Evolutionary conservation across 2,329 filamentous ascomycete genomes (phyloP), one percentile per base, ranked within the genome.

Genomic region (Emergomyces orientalis): DNA sequence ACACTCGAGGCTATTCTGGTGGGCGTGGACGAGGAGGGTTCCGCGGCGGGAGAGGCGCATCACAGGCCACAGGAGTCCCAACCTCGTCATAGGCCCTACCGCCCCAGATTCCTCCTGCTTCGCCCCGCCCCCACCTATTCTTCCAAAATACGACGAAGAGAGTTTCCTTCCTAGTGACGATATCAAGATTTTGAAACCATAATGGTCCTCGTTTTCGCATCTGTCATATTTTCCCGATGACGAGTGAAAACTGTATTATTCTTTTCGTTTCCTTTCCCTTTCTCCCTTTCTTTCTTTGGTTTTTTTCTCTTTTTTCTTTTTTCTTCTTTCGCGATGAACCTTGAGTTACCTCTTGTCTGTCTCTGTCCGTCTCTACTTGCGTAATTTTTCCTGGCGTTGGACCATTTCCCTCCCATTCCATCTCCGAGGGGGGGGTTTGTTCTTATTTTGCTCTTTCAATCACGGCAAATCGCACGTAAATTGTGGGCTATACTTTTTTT

Each of bases 1-100:
- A 80, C 63, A 73, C 70, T 65, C 75, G 78, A 63, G 79, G 81
- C 32, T 79, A 78, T 63, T 76, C 78, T 60, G 78, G 75, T 52
- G 68, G 72, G 52, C 73, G 76, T 56, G 74, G 76, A 27, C 73
- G 75, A 62, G 70, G 79, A 62, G 79, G 80, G 37, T 79, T 76
- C 63, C 78, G 80, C 61, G 77, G 75, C 41, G 68, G 72, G 61
- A 71, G 76, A 59, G 70, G 69, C 64, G 65, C 71, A n/a, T 71
- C 75, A 11, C 73, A 75, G 63, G 73, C 74, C 8, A 77, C 73
- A 17, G 75, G 76, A 34, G 73, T 77, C 30, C 74, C 75, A 41
- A 52, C 66, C n/a, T 45, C 57, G 52, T 62, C 63, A 30, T 66
- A 62, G 62, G 32, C n/a, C 25, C 14, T 11, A n/a, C 39, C n/a